These are phyloP conservation scores for Debaryomyces sp. DNA, from an alignment of 1,139 yeast species.

Conservation along the genomic window DNA sequence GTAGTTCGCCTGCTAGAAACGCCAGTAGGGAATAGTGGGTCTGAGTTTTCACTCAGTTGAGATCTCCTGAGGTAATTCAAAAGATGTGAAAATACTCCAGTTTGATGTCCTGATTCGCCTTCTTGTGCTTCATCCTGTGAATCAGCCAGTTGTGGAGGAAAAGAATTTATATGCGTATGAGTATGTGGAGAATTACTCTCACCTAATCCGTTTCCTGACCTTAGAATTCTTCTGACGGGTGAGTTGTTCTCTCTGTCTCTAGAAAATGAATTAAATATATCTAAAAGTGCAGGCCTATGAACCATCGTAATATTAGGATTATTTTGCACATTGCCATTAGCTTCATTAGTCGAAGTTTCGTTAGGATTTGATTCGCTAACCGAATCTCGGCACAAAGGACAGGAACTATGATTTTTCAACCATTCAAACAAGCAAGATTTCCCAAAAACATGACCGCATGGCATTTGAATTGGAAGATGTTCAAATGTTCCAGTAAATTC, in stretches of 20 bases:
- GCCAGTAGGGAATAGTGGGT: conserved; percentile 48
- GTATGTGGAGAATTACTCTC: conserved; percentile 5
- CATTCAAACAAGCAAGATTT: conserved; percentile 73
- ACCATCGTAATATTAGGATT: conserved; percentile 7
- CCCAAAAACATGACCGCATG: conserved; percentile 83
- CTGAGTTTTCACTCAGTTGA: conserved; percentile 11
- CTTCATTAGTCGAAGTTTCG: background rate
- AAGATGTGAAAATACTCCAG: conserved; percentile 26
- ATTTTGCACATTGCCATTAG: background rate
- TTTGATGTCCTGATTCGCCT: background rate
- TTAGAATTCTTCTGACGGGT: conserved; percentile 16
- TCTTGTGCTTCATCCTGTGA: background rate
- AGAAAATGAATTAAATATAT: conserved; percentile 7
- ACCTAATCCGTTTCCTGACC: conserved; percentile 16
- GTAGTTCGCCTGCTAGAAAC: conserved; percentile 55
- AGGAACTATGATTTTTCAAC: conserved; percentile 67
- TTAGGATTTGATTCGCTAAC: conserved; percentile 34
- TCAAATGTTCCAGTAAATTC: conserved; percentile 38
- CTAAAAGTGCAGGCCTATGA: conserved; percentile 9
- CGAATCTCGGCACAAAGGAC: conserved; percentile 77
- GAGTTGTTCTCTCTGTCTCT: background rate
- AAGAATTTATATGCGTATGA: conserved; percentile 3
- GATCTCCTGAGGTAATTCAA: conserved; percentile 27
- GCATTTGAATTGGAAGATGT: conserved; percentile 72
- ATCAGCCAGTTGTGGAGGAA: background rate